Evolutionary conservation across 768 basidiomycete species (phyloP).

Genomic region (Suillus ampliporus): DNA sequence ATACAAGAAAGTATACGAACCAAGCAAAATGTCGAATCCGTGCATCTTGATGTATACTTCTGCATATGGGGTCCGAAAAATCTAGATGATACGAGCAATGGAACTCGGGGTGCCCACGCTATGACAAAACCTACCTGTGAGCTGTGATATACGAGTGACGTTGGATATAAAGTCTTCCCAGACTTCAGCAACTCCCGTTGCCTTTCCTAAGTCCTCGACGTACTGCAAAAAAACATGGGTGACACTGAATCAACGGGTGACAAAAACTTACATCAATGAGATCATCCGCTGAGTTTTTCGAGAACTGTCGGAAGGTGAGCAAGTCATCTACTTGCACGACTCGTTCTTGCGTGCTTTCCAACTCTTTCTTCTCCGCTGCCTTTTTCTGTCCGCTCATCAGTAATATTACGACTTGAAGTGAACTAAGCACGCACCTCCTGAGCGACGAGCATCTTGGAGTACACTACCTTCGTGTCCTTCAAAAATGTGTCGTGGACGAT

Average conservation of each 20-base stretch:
- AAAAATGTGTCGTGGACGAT: constrained; percentile 76
- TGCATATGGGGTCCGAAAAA: constrained; percentile 98
- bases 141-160: too few relatives aligned
- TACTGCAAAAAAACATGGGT: constrained; percentile 55
- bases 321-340: constrained; percentile 92
- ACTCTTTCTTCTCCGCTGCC: constrained; percentile 87
- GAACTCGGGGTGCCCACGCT: not conserved
- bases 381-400: constrained; percentile 59
- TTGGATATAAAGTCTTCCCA: too few relatives aligned
- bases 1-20: constrained; percentile 42
- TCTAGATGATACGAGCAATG: constrained; percentile 47
- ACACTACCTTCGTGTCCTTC: constrained; percentile 88
- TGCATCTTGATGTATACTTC: constrained; percentile 98
- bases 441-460: constrained; percentile 90
- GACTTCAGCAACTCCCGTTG: too few relatives aligned
- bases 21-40: constrained; percentile 94
- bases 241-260: not conserved
- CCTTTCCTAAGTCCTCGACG: constrained; percentile 72
- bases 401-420: not conserved
- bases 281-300: constrained; percentile 87
- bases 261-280: constrained; percentile 63
- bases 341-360: constrained; percentile 67
- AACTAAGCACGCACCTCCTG: constrained; percentile 70
- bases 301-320: constrained; percentile 91
- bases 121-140: constrained; percentile 23